Evolutionary conservation across 768 basidiomycete genomes (phyloP), one percentile per base, ranked within the genome.

Genomic region (Brasilioporus rufonigricans): DNA sequence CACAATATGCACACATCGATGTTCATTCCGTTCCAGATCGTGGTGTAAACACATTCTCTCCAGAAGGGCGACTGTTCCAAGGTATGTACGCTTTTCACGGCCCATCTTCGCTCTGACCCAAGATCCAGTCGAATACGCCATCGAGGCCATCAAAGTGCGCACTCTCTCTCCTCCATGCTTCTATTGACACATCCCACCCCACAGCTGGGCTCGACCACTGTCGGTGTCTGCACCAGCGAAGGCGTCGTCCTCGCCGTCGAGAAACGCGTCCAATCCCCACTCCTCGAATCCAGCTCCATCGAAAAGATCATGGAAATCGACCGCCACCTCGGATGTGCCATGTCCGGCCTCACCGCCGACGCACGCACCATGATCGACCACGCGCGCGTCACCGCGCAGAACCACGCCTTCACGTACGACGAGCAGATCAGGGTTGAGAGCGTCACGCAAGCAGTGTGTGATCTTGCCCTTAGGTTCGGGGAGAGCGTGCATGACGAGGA

Each of bases 261-360:
- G 79, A 98, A 99, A 77, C 94, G 97, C 72, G 93, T 97, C 49
- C 94, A 97, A 73, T 98, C 95, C 0, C 91, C 94, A 11, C 82
- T 99, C 45, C 84, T 98, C 65, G 97, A 98, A 76, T 86, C 93
- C 38, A 89, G 83, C 59, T 95, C 94, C 52, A 94, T 99, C 67
- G 96, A 99, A 73, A 98, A 98, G 80, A 98, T 98, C 70, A 98
- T 99, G 96, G 97, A 99, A 77, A 98, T 99, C 65, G 97, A 98
- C 76, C 61, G 73, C 13, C 97, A 99, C 76, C 85, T 99, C 56
- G 97, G 94, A 11, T 98, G 95, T 63, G 97, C 97, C 54, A 98
- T 98, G 95, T 95, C 93, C 44, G 91, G 91, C 31, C 81, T 99
- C 58, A 97, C 93, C 52, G 96, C 97, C 52, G 97, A 99, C 74